These are phyloP conservation scores for Lipomyces kockii DNA, from an alignment of 805 yeast species.

Conservation along the genomic window DNA sequence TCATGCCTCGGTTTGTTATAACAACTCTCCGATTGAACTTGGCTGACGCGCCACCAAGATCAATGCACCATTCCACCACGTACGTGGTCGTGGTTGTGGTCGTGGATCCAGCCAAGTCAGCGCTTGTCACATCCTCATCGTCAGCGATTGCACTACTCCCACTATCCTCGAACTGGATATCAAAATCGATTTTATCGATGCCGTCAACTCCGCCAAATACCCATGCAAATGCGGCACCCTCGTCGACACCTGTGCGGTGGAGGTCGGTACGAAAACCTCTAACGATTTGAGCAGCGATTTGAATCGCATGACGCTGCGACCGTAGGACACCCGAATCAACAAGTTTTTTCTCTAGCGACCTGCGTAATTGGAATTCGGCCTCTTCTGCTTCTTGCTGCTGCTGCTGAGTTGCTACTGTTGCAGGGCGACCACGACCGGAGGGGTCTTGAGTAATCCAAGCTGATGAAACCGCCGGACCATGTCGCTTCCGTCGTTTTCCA, in stretches of 20 bases:
- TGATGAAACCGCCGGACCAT: constrained; percentile 34
- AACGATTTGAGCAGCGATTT: constrained; percentile 18
- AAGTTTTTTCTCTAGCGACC: constrained; percentile 11
- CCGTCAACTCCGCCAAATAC: constrained; percentile 32
- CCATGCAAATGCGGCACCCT: constrained; percentile 23
- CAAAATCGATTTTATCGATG: constrained; percentile 19
- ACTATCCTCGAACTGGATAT: constrained; percentile 4
- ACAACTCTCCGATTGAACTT: constrained; percentile 13
- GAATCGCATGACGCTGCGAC: constrained; percentile 6
- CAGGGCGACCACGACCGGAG: constrained; percentile 30
- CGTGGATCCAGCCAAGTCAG: neutral
- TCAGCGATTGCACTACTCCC: neutral
- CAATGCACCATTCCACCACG: constrained; percentile 21
- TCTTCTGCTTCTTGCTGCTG: constrained; percentile 17
- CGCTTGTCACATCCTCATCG: neutral
- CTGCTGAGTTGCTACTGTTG: constrained; percentile 3
- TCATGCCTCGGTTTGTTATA: neutral
- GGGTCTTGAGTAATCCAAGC: constrained; percentile 30
- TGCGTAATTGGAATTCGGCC: constrained; percentile 12
- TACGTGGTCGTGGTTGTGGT: neutral
- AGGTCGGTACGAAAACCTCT: constrained; percentile 10
- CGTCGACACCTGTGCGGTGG: neutral
- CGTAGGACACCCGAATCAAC: neutral
- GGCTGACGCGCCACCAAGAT: constrained; percentile 17
- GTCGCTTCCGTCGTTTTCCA: constrained; percentile 29